Percentiles rank a stretch among this genome's conserved stretches.
Conservation (phyloP, 2,329 filamentous ascomycete genomes). For the Cercospora zeae-maydis region DNA sequence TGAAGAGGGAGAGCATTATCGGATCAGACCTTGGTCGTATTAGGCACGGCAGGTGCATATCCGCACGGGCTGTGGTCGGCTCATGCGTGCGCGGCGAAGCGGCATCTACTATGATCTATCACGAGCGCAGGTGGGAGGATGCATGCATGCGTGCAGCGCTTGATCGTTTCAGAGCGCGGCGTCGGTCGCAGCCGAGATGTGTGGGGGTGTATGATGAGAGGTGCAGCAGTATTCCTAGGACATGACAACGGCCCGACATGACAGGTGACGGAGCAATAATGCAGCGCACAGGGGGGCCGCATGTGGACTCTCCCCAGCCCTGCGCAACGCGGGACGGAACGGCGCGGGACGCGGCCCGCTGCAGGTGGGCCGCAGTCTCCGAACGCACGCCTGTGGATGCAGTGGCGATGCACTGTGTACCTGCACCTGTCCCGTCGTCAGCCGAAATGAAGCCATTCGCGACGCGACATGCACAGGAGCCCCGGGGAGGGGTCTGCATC, state of each 20-base stretch:
- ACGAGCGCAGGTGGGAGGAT: background rate
- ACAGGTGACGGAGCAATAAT: background rate
- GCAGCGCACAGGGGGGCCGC: background rate
- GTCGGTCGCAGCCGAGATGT: background rate
- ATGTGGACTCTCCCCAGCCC: background rate
- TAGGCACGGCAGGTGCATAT: no score
- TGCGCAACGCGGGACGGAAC: background rate
- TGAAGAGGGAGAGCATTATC: constrained; percentile 40
- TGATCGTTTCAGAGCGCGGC: background rate
- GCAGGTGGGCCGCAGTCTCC: background rate
- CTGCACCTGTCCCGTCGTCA: background rate
- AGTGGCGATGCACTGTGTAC: no score
- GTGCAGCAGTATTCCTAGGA: background rate
- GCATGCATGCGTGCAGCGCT: background rate
- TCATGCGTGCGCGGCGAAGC: background rate
- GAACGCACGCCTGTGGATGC: no score
- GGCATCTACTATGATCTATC: background rate
- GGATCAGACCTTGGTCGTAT: constrained; percentile 39
- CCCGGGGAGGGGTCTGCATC: background rate
- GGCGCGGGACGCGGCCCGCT: background rate
- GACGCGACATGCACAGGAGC: background rate
- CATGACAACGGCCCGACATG: no score
- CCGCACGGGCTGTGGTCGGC: no score
- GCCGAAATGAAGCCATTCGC: constrained; percentile 4
- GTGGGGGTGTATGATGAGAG: background rate